phyloP scores from a whole-genome alignment of 495 filamentous ascomycete genomes.

The Neurospora sp. region DNA sequence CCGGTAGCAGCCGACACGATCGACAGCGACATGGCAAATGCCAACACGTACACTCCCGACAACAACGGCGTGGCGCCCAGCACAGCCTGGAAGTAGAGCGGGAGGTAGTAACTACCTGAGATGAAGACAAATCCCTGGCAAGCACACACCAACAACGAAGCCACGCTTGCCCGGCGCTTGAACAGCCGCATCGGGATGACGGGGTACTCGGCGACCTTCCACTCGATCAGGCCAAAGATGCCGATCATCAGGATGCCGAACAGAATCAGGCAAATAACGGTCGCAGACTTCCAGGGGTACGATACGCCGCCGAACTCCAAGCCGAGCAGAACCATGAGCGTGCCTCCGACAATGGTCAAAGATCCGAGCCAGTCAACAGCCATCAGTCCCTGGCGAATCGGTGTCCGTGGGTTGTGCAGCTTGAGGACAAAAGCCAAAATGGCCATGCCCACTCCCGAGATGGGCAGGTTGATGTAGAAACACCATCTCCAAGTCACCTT shows the following conservation, averaged over 20 bases:
- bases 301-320: slow-evolving; percentile 68
- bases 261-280: slow-evolving; percentile 67
- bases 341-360: slow-evolving; percentile 60
- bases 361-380: slow-evolving; percentile 71
- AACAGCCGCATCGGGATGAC: slow-evolving; percentile 69
- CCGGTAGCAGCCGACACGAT: slow-evolving; percentile 55
- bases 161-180: slow-evolving; percentile 46
- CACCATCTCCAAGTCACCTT: slow-evolving; percentile 51
- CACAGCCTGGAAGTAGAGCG: slow-evolving; percentile 70
- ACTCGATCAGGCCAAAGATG: slow-evolving; percentile 59
- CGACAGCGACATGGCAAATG: slow-evolving; percentile 62
- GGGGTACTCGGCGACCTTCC: slow-evolving; percentile 63
- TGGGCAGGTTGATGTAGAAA: slow-evolving; percentile 73
- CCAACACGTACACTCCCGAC: slow-evolving; percentile 71
- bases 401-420: slow-evolving; percentile 66
- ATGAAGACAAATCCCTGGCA: slow-evolving; percentile 69
- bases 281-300: slow-evolving; percentile 66
- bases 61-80: slow-evolving; percentile 62
- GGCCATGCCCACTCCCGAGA: slow-evolving; percentile 58
- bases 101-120: slow-evolving; percentile 62
- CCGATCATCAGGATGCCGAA: slow-evolving; percentile 56
- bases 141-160: slow-evolving; percentile 48
- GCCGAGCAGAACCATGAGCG: slow-evolving; percentile 73
- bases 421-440: slow-evolving; percentile 63
- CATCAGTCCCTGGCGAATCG: slow-evolving; percentile 57